A percentile compares a stretch with the other conserved stretches of the same genome.
Conservation (phyloP, 1,284 basidiomycete genomes). For the Irpex sp. region DNA sequence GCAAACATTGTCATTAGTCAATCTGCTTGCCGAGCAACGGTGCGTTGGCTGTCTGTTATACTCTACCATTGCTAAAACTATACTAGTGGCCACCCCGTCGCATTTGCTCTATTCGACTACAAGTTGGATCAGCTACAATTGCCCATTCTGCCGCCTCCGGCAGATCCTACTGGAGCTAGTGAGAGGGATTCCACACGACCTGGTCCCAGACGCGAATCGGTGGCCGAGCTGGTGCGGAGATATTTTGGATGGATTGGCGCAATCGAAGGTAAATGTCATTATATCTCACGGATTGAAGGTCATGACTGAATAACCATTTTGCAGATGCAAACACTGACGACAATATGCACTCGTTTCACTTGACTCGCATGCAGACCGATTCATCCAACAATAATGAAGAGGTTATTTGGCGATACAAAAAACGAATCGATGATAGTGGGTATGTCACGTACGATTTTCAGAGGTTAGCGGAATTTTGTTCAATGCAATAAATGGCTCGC, state of each 20-base stretch:
- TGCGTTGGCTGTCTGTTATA: constrained; percentile 8
- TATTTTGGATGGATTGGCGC: constrained; percentile 25
- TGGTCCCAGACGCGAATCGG: constrained; percentile 6
- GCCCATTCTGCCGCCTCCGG: constrained; percentile 42
- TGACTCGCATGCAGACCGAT: neutral
- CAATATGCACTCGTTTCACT: neutral
- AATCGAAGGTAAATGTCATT: constrained; percentile 17
- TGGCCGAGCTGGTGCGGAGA: constrained; percentile 15
- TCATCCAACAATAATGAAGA: constrained; percentile 1
- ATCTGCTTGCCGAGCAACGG: constrained; percentile 28
- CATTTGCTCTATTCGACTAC: constrained; percentile 63
- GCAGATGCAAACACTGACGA: neutral
- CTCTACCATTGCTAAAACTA: constrained; percentile 7
- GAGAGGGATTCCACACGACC: constrained; percentile 5
- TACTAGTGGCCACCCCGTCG: constrained; percentile 29
- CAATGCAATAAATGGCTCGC: too few relatives aligned
- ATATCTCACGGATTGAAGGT: too few relatives aligned
- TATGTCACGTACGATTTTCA: too few relatives aligned
- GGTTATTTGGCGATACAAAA: constrained; percentile 17
- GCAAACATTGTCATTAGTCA: constrained; percentile 35
- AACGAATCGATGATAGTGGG: neutral
- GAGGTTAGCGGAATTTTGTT: too few relatives aligned
- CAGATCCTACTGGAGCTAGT: neutral
- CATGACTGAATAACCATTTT: neutral
- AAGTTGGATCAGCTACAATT: constrained; percentile 50